Evolutionary conservation across 371 early-diverging fungal species (phyloP).

Genomic region (Apophysomyces ossiformis): DNA sequence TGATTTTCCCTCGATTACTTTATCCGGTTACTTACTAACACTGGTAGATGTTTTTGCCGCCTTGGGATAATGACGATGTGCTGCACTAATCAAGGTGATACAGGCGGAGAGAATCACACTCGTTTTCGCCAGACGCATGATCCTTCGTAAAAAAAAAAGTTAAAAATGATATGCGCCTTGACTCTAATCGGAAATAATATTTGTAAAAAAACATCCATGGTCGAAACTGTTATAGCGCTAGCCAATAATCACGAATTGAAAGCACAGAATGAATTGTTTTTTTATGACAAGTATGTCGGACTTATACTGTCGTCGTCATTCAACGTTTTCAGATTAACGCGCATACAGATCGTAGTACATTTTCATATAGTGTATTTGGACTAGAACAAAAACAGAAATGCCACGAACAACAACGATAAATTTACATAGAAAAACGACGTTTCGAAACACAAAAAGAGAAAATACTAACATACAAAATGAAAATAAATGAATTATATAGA

Average conservation of each 20-base stretch:
- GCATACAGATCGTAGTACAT: background rate
- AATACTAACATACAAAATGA: slow-evolving; percentile 3
- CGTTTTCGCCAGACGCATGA: background rate
- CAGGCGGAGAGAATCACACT: slow-evolving; percentile 1
- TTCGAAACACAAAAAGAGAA: background rate
- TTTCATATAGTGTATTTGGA: background rate
- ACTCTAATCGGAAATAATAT: slow-evolving; percentile 6
- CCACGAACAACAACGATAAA: background rate
- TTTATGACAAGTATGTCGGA: background rate
- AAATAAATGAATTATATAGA: background rate
- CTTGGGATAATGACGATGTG: background rate
- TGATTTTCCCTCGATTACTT: background rate
- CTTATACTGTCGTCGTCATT: background rate
- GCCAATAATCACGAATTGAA: background rate
- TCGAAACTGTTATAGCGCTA: slow-evolving; percentile 4
- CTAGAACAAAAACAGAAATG: slow-evolving; percentile 1
- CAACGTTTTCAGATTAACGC: background rate
- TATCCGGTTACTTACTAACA: background rate
- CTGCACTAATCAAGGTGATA: background rate
- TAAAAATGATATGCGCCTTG: background rate
- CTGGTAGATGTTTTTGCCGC: background rate
- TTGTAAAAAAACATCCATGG: background rate
- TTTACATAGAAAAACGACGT: background rate
- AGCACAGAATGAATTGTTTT: background rate
- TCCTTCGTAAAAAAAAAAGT: background rate